phyloP scores from a whole-genome alignment of 2,329 filamentous ascomycete genomes.

The Colletotrichum salicis region DNA sequence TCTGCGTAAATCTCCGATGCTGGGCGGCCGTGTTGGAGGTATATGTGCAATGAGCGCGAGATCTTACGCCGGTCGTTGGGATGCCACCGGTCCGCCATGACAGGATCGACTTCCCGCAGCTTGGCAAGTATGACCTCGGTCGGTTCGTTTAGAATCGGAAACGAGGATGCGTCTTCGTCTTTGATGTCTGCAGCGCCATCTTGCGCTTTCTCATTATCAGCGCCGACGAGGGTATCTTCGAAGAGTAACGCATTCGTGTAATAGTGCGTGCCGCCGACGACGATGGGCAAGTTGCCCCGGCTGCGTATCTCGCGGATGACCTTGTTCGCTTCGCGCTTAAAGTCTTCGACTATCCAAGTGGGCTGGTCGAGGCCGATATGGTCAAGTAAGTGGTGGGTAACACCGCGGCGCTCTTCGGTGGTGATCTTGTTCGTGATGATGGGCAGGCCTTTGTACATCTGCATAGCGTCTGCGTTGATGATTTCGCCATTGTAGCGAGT shows the following conservation, averaged over 20 bases:
- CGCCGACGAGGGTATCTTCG: slow-evolving; percentile 71
- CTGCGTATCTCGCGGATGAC: slow-evolving; percentile 81
- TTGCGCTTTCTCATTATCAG: slow-evolving; percentile 46
- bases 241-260: slow-evolving; percentile 93
- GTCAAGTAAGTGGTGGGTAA: slow-evolving; percentile 90
- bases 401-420: slow-evolving; percentile 75
- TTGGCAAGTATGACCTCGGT: slow-evolving; percentile 78
- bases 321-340: slow-evolving; percentile 74
- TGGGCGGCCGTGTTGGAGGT: slow-evolving; percentile 79
- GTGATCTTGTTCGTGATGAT: slow-evolving; percentile 97
- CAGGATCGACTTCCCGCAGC: slow-evolving; percentile 83
- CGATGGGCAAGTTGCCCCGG: slow-evolving; percentile 83
- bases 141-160: slow-evolving; percentile 77
- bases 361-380: slow-evolving; percentile 79
- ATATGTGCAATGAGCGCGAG: slow-evolving; percentile 88
- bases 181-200: slow-evolving; percentile 5
- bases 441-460: slow-evolving; percentile 90
- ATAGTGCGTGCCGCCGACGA: slow-evolving; percentile 96
- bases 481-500: slow-evolving; percentile 87
- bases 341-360: slow-evolving; percentile 85
- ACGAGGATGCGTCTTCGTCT: slow-evolving; percentile 52
- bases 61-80: slow-evolving; percentile 94
- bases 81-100: slow-evolving; percentile 93
- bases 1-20: slow-evolving; percentile 90
- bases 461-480: slow-evolving; percentile 98